Evolutionary conservation across 257 asterid species (phyloP).

Genomic region (Haberlea rhodopensis): DNA sequence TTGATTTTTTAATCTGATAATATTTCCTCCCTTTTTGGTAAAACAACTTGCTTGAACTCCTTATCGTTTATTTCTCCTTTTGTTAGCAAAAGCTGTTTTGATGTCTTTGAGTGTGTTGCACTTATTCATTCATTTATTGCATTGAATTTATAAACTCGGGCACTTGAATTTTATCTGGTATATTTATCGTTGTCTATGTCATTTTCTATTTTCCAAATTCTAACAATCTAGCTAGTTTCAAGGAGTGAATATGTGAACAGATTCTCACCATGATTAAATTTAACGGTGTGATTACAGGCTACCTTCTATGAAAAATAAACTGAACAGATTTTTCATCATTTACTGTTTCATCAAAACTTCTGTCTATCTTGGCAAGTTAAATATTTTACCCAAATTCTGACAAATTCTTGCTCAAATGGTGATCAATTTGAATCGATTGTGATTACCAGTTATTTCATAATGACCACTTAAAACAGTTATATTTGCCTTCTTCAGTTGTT

Average conservation of each 20-base stretch:
- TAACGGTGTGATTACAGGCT: too few species aligned
- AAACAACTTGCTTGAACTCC: constrained; percentile 1
- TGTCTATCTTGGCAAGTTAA: background rate
- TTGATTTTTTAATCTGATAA: constrained; percentile 3
- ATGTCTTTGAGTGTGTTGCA: background rate
- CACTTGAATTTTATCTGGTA: background rate
- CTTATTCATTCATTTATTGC: background rate
- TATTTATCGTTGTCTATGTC: too few species aligned
- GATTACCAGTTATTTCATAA: too few species aligned
- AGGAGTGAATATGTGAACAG: background rate
- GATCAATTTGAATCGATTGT: background rate
- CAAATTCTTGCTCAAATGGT: background rate
- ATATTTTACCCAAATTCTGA: background rate
- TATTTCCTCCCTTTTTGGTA: constrained; percentile 14
- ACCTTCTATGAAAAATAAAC: too few species aligned
- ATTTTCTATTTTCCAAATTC: background rate
- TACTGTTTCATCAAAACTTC: background rate
- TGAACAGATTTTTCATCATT: background rate
- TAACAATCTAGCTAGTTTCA: background rate
- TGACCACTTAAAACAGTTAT: background rate
- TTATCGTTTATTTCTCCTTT: background rate
- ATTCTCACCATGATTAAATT: background rate
- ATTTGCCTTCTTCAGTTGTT: background rate
- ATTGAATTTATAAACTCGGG: background rate
- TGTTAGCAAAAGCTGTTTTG: background rate